Conservation (phyloP, 2,329 filamentous ascomycete genomes). For the Xenoacremonium recifei region DNA sequence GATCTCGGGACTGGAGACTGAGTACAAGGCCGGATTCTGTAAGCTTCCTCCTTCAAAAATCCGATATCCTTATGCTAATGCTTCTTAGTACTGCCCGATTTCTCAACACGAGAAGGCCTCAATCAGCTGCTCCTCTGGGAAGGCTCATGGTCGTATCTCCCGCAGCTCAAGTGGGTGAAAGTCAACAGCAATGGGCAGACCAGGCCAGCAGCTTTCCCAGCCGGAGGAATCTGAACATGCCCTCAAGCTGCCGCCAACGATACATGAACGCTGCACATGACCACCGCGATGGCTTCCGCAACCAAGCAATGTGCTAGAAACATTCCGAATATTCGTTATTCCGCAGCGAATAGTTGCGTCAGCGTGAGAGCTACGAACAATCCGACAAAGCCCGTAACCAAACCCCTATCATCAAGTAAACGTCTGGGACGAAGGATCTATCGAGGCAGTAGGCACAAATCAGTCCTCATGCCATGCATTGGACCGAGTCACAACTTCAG, state of each 20-base stretch:
- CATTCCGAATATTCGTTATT: too few species aligned
- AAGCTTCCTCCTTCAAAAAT: conserved; percentile 27
- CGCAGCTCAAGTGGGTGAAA: conserved; percentile 73
- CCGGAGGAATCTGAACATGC: conserved; percentile 34
- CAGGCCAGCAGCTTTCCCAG: conserved; percentile 76
- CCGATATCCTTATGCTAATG: conserved; percentile 13
- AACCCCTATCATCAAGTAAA: not conserved
- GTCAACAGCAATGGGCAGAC: conserved; percentile 64
- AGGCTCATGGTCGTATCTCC: conserved; percentile 78
- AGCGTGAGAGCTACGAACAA: too few species aligned
- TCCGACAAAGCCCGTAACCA: not conserved
- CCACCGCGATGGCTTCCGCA: not conserved
- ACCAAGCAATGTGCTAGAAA: not conserved
- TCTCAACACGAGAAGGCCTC: conserved; percentile 65
- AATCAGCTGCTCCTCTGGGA: conserved; percentile 72
- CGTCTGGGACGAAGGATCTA: not conserved
- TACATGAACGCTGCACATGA: conserved; percentile 17
- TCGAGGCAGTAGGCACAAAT: not conserved
- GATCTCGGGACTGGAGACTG: conserved; percentile 69
- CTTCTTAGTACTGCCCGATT: conserved; percentile 67
- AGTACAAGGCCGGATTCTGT: conserved; percentile 84
- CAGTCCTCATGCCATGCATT: too few species aligned
- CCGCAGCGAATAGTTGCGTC: too few species aligned
- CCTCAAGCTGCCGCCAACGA: conserved; percentile 24
- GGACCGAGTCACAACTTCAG: too few species aligned